Base-by-base conservation (phyloP, 768 basidiomycete genomes). In the Lactifluus piperatus region DNA sequence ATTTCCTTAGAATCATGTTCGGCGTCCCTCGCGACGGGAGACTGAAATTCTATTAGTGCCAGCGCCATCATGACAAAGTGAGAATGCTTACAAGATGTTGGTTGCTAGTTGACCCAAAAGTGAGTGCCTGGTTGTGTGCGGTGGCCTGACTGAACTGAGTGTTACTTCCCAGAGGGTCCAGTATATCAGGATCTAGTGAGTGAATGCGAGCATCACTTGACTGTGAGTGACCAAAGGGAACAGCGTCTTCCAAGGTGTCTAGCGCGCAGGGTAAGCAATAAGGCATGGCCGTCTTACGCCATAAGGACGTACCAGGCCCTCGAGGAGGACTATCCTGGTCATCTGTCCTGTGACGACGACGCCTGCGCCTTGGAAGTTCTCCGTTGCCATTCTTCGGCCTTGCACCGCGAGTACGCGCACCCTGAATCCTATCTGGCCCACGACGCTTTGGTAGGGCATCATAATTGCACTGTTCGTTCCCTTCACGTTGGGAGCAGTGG, bases 341-440 rank as follows among this genome's bases (percentile, higher is more conserved):
- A 43, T 45, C 46, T 14, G 60, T 52, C 27, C 32, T 14, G 7
- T 29, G 16, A 27, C 37, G 64, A 6, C 64, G 62, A 24, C 64
- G 64, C 43, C 71, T 56, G 27, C 68, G 64, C 57, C 54, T 54
- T 32, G 59, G 53, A 11, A 59, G 67, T 48, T 53, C 56, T 9
- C 39, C 67, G 24, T 73, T 76, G 41, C 75, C 72, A 24, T 67
- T 60, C 51, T 78, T 79, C 39, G 64, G 56, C 32, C 77, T 71
- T 5, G 77, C 70, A 57, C 76, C 73, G 43, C 88, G 79, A 66
- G 88, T 86, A 26, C 89, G 84, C 39, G 86, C 86, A 22, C 89
- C 88, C n/a, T 87, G 88, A 0, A 75, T 78, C 71, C 80, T 87
- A 71, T 91, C 89, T 2, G 89, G 89, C 1, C 89, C 89, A 41